Evolutionary conservation across 176 grass and related monocot genomes (phyloP).

Genomic region (Bothriochloa decipiens): DNA sequence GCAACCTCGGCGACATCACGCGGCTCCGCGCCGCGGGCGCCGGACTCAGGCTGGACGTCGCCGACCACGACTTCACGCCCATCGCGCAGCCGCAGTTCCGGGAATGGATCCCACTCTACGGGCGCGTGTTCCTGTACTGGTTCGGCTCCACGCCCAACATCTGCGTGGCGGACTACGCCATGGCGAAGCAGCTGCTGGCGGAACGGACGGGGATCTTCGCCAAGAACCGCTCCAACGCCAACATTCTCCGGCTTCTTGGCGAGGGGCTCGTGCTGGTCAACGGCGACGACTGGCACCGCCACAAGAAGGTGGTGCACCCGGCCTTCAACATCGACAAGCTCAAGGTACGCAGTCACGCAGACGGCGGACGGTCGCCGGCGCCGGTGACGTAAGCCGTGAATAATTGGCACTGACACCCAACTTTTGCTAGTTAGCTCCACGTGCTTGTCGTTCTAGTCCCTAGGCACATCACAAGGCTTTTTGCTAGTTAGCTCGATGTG

Average conservation of each 20-base stretch:
- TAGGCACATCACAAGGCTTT: background rate
- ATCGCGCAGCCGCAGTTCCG: constrained; percentile 51
- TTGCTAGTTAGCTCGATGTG: background rate
- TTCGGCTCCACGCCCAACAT: constrained; percentile 49
- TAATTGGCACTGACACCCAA: too few relatives aligned
- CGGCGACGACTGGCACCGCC: constrained; percentile 63
- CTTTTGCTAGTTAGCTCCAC: background rate
- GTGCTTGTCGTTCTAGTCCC: background rate
- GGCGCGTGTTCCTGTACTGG: constrained; percentile 59
- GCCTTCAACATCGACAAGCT: constrained; percentile 74
- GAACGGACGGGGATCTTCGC: constrained; percentile 55
- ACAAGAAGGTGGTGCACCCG: constrained; percentile 59
- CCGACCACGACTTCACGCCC: constrained; percentile 52
- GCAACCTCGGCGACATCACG: constrained; percentile 49
- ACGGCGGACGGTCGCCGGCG: too few relatives aligned
- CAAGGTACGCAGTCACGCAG: constrained; percentile 43
- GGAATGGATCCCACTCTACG: constrained; percentile 58
- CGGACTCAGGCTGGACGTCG: constrained; percentile 39
- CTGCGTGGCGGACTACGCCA: constrained; percentile 46
- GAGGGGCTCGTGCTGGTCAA: constrained; percentile 44
- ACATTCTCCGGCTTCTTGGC: constrained; percentile 42
- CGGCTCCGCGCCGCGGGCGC: constrained; percentile 35
- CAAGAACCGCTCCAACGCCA: constrained; percentile 34
- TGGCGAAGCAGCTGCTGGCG: constrained; percentile 57
- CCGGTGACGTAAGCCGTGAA: background rate